Conservation (phyloP, 345 rosid species). For the Hibiscus mutabilis region DNA sequence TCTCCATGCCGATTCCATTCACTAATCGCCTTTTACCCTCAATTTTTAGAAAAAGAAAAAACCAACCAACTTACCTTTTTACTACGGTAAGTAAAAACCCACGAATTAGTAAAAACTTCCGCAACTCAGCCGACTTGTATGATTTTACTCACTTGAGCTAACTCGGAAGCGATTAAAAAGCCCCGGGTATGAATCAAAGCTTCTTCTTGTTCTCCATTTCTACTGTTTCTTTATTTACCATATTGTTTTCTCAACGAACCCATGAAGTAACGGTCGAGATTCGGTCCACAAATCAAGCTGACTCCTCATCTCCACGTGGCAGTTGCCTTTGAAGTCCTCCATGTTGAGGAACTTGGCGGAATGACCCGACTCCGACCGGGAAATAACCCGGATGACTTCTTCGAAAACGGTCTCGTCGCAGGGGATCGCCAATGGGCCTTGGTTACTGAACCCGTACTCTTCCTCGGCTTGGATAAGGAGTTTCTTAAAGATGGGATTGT, state of each 20-base stretch:
- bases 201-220: not conserved
- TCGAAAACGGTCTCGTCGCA: not conserved
- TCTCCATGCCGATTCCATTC: not conserved
- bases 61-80: not conserved
- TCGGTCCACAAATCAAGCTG: not conserved
- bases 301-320: not conserved
- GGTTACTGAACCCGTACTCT: slow-evolving; percentile 1
- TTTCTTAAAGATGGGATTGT: not conserved
- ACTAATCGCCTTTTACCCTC: not conserved
- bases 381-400: not conserved
- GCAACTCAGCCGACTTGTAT: not conserved
- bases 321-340: not conserved
- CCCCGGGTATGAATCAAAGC: not conserved
- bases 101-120: not conserved
- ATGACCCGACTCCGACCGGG: not conserved
- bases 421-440: slow-evolving; percentile 3
- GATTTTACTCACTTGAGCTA: not conserved
- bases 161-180: not conserved
- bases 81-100: not conserved
- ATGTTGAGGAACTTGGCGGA: not conserved
- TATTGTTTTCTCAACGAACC: not conserved
- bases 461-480: not conserved
- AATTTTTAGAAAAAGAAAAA: not conserved
- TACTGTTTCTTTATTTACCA: not conserved
- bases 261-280: slow-evolving; percentile 3